Percentiles rank a stretch among this genome's conserved stretches.
phyloP scores from a whole-genome alignment of 495 filamentous ascomycete species.

The Aspergillus wentii region DNA sequence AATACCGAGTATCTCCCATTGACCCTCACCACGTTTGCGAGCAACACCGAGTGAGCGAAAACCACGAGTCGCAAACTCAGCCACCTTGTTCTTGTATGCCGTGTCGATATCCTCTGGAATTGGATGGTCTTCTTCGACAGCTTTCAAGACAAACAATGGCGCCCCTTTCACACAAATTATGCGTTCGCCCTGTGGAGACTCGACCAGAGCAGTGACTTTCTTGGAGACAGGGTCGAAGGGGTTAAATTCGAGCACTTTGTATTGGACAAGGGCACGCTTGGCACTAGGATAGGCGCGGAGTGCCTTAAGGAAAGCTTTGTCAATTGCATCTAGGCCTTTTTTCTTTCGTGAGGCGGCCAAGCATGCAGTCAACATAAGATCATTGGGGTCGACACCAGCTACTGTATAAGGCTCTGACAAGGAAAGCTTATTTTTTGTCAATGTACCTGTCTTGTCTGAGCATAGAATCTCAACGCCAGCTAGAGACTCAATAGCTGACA shows the following conservation, averaged over 20 bases:
- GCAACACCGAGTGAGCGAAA: constrained; percentile 91
- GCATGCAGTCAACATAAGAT: constrained; percentile 88
- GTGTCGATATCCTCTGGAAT: constrained; percentile 68
- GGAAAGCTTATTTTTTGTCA: constrained; percentile 91
- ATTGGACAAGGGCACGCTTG: constrained; percentile 69
- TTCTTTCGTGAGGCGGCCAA: constrained; percentile 89
- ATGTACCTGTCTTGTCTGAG: constrained; percentile 85
- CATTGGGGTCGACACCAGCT: constrained; percentile 69
- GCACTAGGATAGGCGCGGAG: constrained; percentile 74
- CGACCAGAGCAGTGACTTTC: constrained; percentile 80
- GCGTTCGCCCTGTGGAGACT: constrained; percentile 73
- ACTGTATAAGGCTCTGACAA: constrained; percentile 80
- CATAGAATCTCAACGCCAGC: constrained; percentile 93
- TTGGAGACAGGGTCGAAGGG: constrained; percentile 95
- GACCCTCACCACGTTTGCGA: constrained; percentile 68
- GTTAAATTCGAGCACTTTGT: constrained; percentile 73
- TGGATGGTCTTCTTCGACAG: constrained; percentile 74
- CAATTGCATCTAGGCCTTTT: constrained; percentile 92
- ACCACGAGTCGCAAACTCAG: constrained; percentile 85
- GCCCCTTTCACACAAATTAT: constrained; percentile 90
- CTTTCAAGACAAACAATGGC: constrained; percentile 76
- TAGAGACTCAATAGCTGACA: constrained; percentile 89
- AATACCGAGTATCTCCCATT: constrained; percentile 90
- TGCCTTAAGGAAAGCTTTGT: constrained; percentile 87
- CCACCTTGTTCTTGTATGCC: constrained; percentile 84